Evolutionary conservation across 2,329 filamentous ascomycete genomes (phyloP), one percentile per base, ranked within the genome.

Genomic region (Pleurostoma richardsiae): DNA sequence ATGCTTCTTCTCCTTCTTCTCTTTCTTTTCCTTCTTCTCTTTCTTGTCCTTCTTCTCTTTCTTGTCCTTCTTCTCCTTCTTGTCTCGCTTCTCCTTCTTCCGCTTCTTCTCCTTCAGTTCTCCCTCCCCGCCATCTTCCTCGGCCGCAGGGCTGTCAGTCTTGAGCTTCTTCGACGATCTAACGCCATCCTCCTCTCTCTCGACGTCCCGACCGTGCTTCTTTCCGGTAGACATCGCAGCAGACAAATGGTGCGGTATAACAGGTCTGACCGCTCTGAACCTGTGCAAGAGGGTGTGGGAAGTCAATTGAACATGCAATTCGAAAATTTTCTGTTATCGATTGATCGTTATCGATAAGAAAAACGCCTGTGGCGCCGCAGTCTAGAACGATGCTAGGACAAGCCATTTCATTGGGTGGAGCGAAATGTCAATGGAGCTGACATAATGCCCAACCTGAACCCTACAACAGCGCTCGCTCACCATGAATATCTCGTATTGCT

Each of bases 181-280:
- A 26, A 48, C 45, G 33, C 42, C 50, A 8, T 50, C 45, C n/a
- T 30, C 30, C 2, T 19, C 19, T 19, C 19, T 19, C 33, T 52
- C 50, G 41, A 44, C 50, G 33, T 52, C 50, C 33, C 43, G 43
- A 41, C 48, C 38, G 39, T 52, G 50, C 33, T 52, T 52, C 48
- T 52, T 52, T 5, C 48, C 43, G 43, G 47, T 50, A 10, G 50
- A 52, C 50, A 52, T 52, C 33, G 2, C 44, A 38, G 46, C 30
- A 8, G 39, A 36, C 33, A 36, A 36, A 8, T 36, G 33, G n/a
- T 36, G 8, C n/a, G 33, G 33, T 8, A 36, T 8, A 36, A n/a
- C 33, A n/a, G n/a, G n/a, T n/a, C 33, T 36, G 33, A 36, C n/a
- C n/a, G 33, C n/a, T 8, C 33, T 36, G 33, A 8, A 36, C 8